Evolutionary conservation across 805 yeast genomes (phyloP), one percentile per base, ranked within the genome.

Genomic region (Pichia kluyveri): DNA sequence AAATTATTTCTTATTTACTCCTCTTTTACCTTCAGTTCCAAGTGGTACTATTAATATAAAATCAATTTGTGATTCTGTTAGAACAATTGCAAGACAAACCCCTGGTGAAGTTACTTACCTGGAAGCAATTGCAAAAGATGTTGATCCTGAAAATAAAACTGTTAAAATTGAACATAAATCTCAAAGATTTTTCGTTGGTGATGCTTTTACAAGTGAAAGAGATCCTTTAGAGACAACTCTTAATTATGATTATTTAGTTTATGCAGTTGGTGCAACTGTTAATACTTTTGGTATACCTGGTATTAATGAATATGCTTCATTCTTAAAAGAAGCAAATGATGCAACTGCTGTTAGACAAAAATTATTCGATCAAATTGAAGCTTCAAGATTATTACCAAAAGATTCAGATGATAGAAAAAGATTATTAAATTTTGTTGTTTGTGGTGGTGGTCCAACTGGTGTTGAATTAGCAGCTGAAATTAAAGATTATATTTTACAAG

Each of bases 391-490:
- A 55, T 76, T 89, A 57, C 86, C 93, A 49, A 77, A 76, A 57
- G 82, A 72, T 47, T 66, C 68, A 30, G 86, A 80, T 56, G 95
- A 86, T 65, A 80, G 97, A 69, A 78, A 80, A 69, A 80, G 96
- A 66, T 76, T 91, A 59, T 76, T 90, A 64, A 84, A 83, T 53
- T 82, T 89, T 59, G 91, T 91, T 53, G 95, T 91, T 53, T 95
- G 93, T 57, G 98, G 98, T 61, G 98, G 97, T 69, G 98, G 98
- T 55, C 97, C 98, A 65, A 90, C 98, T 41, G 98, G 98, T 72
- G 96, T 90, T 53, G 97, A 89, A 71, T 85, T 89, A 60, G 96
- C 97, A 56, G 98, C 96, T 61, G 97, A 91, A 70, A 72, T 90
- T 59, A 95, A 86, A 70, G 98, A 90, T 69, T 91, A 86, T 69